Conservation (phyloP, 2,329 filamentous ascomycete species). For the Phymatotrichopsis omnivora region DNA sequence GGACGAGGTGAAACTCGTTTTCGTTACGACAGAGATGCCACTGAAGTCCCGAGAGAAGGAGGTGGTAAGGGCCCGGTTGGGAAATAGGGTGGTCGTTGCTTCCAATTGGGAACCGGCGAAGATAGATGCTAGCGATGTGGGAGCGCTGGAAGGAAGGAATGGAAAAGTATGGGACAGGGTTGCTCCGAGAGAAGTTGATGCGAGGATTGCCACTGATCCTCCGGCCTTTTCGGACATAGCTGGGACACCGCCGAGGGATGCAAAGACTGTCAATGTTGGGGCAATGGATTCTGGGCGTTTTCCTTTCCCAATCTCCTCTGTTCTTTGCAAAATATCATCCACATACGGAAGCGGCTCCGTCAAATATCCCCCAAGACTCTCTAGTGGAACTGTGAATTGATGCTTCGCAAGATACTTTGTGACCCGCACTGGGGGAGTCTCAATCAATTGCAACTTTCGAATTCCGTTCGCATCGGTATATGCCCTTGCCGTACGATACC, state of each 20-base stretch:
- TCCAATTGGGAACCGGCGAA: slow-evolving; percentile 17
- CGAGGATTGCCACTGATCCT: too few species aligned
- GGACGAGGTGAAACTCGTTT: slow-evolving; percentile 13
- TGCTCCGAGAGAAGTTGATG: slow-evolving; percentile 12
- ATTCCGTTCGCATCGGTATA: not conserved
- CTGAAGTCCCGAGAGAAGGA: slow-evolving; percentile 15
- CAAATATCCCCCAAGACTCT: slow-evolving; percentile 14
- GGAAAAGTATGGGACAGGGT: slow-evolving; percentile 18
- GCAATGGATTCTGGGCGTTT: not conserved
- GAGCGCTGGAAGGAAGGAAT: slow-evolving; percentile 8
- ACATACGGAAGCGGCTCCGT: slow-evolving; percentile 10
- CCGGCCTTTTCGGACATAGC: not conserved
- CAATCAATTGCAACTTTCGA: not conserved
- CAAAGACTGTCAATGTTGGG: slow-evolving; percentile 12
- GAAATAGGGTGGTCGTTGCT: slow-evolving; percentile 14
- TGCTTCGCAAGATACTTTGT: slow-evolving; percentile 18
- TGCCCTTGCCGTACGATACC: slow-evolving; percentile 7
- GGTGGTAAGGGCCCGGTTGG: slow-evolving; percentile 13
- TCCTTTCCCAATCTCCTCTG: not conserved
- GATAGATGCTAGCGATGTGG: slow-evolving; percentile 15
- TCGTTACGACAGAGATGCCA: slow-evolving; percentile 10
- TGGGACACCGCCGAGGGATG: slow-evolving; percentile 14
- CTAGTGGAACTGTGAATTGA: slow-evolving; percentile 20
- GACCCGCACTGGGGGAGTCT: slow-evolving; percentile 5
- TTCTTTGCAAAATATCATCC: not conserved